These are phyloP conservation scores for Yamadazyma dushanensis DNA, from an alignment of 1,139 yeast species.

Conservation along the genomic window DNA sequence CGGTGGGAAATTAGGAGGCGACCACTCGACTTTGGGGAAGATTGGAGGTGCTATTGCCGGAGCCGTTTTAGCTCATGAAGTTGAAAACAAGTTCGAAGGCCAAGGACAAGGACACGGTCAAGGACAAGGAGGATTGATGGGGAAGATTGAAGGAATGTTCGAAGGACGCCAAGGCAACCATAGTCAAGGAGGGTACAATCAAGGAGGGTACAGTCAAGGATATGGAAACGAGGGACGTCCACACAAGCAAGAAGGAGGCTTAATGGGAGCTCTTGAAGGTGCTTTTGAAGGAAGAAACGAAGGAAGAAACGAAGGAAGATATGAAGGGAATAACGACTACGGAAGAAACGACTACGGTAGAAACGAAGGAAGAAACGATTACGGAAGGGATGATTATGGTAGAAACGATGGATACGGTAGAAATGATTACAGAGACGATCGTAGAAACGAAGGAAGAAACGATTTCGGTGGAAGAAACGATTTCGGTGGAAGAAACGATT, in stretches of 20 bases:
- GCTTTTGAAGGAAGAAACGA: constrained; percentile 15
- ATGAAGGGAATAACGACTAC: constrained; percentile 7
- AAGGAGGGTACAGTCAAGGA: constrained; percentile 13
- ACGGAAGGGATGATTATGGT: constrained; percentile 5
- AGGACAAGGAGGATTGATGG: constrained; percentile 13
- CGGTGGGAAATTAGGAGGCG: constrained; percentile 40
- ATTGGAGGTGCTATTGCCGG: constrained; percentile 63
- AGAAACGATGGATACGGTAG: constrained; percentile 14
- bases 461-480: constrained; percentile 21
- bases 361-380: constrained; percentile 8
- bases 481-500: constrained; percentile 22
- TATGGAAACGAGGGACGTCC: constrained; percentile 15
- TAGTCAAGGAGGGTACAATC: constrained; percentile 10
- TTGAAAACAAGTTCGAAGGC: constrained; percentile 40
- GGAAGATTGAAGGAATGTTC: constrained; percentile 14
- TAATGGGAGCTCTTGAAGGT: constrained; percentile 10
- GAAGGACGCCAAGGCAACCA: constrained; percentile 16
- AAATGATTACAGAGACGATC: constrained; percentile 11
- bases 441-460: background rate
- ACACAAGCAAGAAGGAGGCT: constrained; percentile 14
- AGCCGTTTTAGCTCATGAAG: constrained; percentile 57
- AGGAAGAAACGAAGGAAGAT: constrained; percentile 13
- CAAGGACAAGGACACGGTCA: constrained; percentile 10
- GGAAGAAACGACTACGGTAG: constrained; percentile 14
- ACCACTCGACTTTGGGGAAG: constrained; percentile 52